Conservation (phyloP, 106 monocot species). For the Hemerocallis citrina region DNA sequence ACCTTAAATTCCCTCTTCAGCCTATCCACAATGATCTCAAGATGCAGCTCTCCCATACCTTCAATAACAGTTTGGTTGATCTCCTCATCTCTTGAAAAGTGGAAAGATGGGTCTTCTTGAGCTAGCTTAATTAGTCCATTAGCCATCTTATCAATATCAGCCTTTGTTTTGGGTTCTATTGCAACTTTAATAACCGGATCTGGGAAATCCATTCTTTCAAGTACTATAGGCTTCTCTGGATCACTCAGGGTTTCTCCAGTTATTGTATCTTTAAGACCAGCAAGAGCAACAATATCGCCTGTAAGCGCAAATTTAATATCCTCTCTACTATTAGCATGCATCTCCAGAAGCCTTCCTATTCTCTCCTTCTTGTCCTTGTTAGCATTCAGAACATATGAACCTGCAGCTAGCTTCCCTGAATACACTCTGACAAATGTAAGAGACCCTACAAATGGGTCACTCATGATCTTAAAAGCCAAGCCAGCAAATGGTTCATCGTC, state of each 20-base stretch:
- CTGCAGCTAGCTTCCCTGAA: conserved; percentile 73
- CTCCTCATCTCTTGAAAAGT: conserved; percentile 98
- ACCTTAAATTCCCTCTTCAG: conserved; percentile 96
- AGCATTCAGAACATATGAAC: conserved; percentile 89
- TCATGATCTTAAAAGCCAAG: conserved; percentile 98
- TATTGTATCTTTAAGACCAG: conserved; percentile 89
- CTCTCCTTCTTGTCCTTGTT: conserved; percentile 96
- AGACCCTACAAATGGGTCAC: conserved; percentile 91
- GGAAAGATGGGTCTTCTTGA: conserved; percentile 98
- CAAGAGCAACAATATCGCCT: conserved; percentile 94
- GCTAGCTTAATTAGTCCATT: conserved; percentile 86
- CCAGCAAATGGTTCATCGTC: conserved; percentile 92
- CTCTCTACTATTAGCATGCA: conserved; percentile 98
- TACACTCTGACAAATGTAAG: conserved; percentile 90
- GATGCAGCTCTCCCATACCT: conserved; percentile 99
- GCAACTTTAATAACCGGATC: conserved; percentile 99
- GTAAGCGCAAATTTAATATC: conserved; percentile 53
- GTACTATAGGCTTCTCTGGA: conserved; percentile 84
- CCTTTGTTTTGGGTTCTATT: conserved; percentile 98
- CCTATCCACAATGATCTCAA: conserved; percentile 96
- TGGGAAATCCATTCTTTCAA: conserved; percentile 98
- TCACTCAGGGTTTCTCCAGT: conserved; percentile 93
- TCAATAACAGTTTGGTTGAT: conserved; percentile 98
- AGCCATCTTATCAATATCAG: conserved; percentile 96
- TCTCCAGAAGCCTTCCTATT: conserved; percentile 91